Conservation (phyloP, 2,329 filamentous ascomycete genomes). For the Hypoxylon sp. region DNA sequence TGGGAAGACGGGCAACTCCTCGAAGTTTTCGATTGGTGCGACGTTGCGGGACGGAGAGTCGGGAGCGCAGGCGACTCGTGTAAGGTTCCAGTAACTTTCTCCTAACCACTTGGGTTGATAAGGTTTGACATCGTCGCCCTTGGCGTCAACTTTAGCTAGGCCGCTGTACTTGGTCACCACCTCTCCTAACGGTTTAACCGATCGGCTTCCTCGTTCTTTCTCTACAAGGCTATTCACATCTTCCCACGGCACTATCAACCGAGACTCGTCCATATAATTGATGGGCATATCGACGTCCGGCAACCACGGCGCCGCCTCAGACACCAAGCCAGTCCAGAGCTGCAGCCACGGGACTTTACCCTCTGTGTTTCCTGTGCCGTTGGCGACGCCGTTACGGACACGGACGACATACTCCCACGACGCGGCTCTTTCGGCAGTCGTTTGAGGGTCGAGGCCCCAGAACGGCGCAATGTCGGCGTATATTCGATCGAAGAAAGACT, state of each 20-base stretch:
- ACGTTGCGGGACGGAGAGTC: constrained; percentile 62
- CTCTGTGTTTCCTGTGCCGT: constrained; percentile 57
- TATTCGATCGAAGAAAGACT: constrained; percentile 76
- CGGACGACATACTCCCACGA: constrained; percentile 63
- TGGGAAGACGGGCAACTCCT: constrained; percentile 51
- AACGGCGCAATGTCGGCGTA: constrained; percentile 74
- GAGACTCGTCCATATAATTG: constrained; percentile 67
- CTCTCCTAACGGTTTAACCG: constrained; percentile 55
- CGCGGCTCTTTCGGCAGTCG: constrained; percentile 58
- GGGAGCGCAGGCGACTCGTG: constrained; percentile 64
- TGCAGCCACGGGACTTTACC: constrained; percentile 62
- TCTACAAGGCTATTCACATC: constrained; percentile 62
- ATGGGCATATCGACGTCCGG: constrained; percentile 70
- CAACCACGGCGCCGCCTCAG: constrained; percentile 65
- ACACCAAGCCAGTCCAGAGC: constrained; percentile 65
- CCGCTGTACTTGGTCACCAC: constrained; percentile 59
- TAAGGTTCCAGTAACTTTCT: constrained; percentile 65
- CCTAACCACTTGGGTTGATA: constrained; percentile 58
- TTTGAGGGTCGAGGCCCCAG: constrained; percentile 67
- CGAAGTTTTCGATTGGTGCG: constrained; percentile 52
- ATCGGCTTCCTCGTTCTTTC: constrained; percentile 58
- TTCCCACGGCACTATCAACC: constrained; percentile 67
- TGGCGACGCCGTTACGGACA: constrained; percentile 63
- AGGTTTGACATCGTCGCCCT: constrained; percentile 29
- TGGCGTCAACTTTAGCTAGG: constrained; percentile 44